phyloP scores from a whole-genome alignment of 1,284 basidiomycete genomes.

The Boletus mariae region DNA sequence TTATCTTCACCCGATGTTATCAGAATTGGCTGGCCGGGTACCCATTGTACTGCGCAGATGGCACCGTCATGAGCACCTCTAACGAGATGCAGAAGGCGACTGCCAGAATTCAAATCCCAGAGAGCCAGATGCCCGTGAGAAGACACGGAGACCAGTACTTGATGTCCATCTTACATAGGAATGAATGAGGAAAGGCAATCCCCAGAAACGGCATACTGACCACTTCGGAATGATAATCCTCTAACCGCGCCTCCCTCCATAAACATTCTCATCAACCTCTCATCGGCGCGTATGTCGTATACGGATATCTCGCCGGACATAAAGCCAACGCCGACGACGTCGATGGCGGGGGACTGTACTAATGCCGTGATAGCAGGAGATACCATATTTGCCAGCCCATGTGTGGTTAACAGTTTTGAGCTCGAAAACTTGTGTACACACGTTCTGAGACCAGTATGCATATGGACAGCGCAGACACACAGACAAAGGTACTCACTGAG shows the following conservation, averaged over 20 bases:
- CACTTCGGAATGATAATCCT: slow-evolving; percentile 83
- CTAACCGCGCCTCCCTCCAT: slow-evolving; percentile 81
- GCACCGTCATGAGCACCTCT: slow-evolving; percentile 84
- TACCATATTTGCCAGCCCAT: slow-evolving; percentile 43
- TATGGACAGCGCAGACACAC: slow-evolving; percentile 1
- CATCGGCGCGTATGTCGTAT: slow-evolving; percentile 88
- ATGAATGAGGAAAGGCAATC: slow-evolving; percentile 3
- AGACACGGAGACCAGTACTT: slow-evolving; percentile 82
- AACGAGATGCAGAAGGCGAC: slow-evolving; percentile 77
- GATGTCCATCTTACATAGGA: slow-evolving; percentile 67
- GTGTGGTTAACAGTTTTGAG: slow-evolving; percentile 46
- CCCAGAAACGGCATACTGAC: slow-evolving; percentile 41
- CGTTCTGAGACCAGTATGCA: slow-evolving; percentile 39
- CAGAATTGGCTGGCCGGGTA: slow-evolving; percentile 85
- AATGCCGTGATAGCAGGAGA: slow-evolving; percentile 69
- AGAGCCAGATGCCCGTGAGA: slow-evolving; percentile 84
- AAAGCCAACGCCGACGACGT: slow-evolving; percentile 91
- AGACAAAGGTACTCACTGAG: slow-evolving; percentile 53
- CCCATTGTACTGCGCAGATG: slow-evolving; percentile 81
- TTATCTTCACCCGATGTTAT: slow-evolving; percentile 90
- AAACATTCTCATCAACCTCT: slow-evolving; percentile 82
- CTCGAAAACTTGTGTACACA: slow-evolving; percentile 63
- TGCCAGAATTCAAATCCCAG: slow-evolving; percentile 86
- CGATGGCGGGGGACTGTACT: slow-evolving; percentile 92
- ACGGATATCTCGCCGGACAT: slow-evolving; percentile 84